These are phyloP conservation scores for Talaromyces adpressus DNA, from an alignment of 495 filamentous ascomycete species.

Conservation along the genomic window DNA sequence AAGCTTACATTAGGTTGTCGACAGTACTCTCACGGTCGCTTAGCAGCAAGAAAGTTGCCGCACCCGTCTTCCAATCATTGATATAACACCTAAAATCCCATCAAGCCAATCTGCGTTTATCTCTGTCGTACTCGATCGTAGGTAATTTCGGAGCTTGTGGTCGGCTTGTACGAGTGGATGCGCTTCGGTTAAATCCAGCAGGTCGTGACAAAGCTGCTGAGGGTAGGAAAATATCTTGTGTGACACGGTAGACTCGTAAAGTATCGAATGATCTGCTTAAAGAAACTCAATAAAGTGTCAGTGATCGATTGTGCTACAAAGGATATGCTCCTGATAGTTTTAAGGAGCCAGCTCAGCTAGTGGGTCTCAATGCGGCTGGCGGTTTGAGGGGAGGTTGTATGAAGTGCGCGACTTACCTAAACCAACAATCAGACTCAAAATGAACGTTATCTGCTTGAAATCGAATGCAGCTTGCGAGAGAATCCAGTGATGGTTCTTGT, in stretches of 20 bases:
- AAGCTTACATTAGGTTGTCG: neutral
- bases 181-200: neutral
- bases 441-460: too few relatives aligned
- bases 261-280: neutral
- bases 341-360: neutral
- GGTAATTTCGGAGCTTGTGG: neutral
- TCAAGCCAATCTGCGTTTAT: neutral
- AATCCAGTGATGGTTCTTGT: too few relatives aligned
- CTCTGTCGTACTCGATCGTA: neutral
- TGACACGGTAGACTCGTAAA: neutral
- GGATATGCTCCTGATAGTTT: neutral
- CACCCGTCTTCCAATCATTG: constrained; percentile 3
- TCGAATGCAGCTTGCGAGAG: too few relatives aligned
- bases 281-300: neutral
- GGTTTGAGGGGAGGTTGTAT: neutral
- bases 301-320: neutral
- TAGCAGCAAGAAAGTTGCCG: constrained; percentile 9
- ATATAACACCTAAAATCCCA: neutral
- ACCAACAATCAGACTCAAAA: neutral
- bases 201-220: neutral
- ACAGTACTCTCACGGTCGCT: constrained; percentile 1
- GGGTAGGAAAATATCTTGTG: neutral
- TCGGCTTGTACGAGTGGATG: neutral
- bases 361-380: neutral
- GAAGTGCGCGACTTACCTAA: neutral